Conservation (phyloP, 257 asterid species). For the Solanum infundibuliforme region DNA sequence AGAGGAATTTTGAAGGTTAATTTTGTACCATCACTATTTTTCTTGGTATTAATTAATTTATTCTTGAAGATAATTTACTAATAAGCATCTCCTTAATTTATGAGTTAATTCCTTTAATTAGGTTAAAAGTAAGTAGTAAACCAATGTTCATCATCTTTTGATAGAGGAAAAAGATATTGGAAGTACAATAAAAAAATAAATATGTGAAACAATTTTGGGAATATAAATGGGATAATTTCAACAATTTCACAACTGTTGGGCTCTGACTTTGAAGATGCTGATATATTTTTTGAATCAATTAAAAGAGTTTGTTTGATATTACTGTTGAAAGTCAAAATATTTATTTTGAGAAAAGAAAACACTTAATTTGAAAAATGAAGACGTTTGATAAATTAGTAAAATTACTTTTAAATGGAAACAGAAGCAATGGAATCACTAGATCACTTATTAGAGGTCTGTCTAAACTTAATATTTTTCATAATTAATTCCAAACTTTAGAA, state of each 20-base stretch:
- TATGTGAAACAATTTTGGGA: background rate
- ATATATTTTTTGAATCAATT: background rate
- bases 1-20: background rate
- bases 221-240: background rate
- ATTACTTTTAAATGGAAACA: no score
- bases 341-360: no score
- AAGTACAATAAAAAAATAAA: background rate
- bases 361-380: no score
- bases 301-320: background rate
- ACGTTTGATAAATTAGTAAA: no score
- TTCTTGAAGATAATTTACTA: background rate
- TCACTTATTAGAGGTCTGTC: no score
- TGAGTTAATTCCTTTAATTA: background rate
- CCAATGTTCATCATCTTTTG: background rate
- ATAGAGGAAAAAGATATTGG: background rate
- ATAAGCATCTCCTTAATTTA: background rate
- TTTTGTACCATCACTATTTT: background rate
- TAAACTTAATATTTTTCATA: no score
- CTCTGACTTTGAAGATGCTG: background rate
- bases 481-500: no score
- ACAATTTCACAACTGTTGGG: background rate
- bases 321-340: no score
- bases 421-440: no score
- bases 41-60: background rate
- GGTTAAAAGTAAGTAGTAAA: background rate